Evolutionary conservation across 1,284 basidiomycete species (phyloP).

Genomic region (Sphaerobolus stellatus): DNA sequence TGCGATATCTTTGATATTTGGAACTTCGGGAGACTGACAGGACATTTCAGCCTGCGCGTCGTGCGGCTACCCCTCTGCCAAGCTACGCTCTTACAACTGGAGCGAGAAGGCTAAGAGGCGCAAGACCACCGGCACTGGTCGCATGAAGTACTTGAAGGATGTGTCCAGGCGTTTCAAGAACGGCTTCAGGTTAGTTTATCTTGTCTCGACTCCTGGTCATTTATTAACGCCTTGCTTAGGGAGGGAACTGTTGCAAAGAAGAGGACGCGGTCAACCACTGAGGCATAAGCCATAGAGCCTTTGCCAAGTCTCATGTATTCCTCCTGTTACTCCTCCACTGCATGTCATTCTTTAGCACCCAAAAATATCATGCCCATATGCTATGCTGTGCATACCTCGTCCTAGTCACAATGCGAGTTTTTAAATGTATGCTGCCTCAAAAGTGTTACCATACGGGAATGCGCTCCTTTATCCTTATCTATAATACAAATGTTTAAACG

Average conservation of each 20-base stretch:
- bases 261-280: slow-evolving; percentile 47
- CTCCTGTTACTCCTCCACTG: background rate
- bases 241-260: slow-evolving; percentile 80
- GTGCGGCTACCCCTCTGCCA: slow-evolving; percentile 96
- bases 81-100: slow-evolving; percentile 97
- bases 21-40: background rate
- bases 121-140: slow-evolving; percentile 97
- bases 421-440: no score
- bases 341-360: background rate
- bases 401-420: no score
- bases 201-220: background rate
- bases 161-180: slow-evolving; percentile 97
- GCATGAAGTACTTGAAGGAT: slow-evolving; percentile 93
- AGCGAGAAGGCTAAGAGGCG: slow-evolving; percentile 98
- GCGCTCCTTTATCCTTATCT: no score
- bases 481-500: no score
- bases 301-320: slow-evolving; percentile 1
- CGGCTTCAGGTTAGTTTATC: slow-evolving; percentile 74
- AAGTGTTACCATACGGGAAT: no score
- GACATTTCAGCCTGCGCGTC: slow-evolving; percentile 75
- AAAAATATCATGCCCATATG: slow-evolving; percentile 8
- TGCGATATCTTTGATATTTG: slow-evolving; percentile 37
- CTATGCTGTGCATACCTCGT: no score
- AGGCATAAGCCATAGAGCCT: slow-evolving; percentile 39
- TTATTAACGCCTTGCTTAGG: slow-evolving; percentile 42